Base-by-base conservation (phyloP, 73 alveolate species). In the Breviolum minutum region DNA sequence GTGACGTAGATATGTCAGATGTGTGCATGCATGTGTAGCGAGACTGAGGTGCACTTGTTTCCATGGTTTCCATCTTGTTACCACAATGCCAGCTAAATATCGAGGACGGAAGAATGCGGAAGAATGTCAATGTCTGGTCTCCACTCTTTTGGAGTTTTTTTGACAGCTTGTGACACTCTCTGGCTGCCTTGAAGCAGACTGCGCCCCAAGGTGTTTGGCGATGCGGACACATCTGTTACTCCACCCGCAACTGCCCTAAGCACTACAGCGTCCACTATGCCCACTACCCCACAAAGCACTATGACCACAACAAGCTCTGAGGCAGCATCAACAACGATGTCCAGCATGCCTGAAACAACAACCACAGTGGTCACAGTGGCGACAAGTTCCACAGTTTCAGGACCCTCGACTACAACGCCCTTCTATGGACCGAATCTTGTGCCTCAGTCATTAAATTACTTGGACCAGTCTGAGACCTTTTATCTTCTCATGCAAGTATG, bases 371-470 rank as follows among this genome's bases (percentile, higher is more conserved):
- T 13, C 70, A 48, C 89, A 66, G 54, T 40, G 54, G 54, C 54
- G 54, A 40, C 54, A 40, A 40, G 54, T 40, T 63, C 61, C 71
- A 86, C 77, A 10, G 11, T 27, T 9, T 5, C 80, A 4, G 94
- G 64, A 30, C 79, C 94, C 61, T 63, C 94, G 7, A 85, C 80
- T 22, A 86, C 94, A 63, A 63, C 93, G 20, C 93, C 79, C 0
- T 86, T 63, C 80, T 63, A 63, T 63, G 94, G 94, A 14, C 94
- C 81, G 32, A 86, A 86, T 27, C 27, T 86, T 10, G 94, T n/a
- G 14, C 24, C 92, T 83, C 26, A 74, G 92, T 26, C 22, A 6
- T 8, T 17, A 66, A 66, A n/a, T n/a, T n/a, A 40, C 5, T 76
- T 76, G 85, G 17, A 12, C 20, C 85, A 27, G 10, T 8, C 26